Conservation (phyloP, 106 monocot species). For the Apostasia shenzhenica region DNA sequence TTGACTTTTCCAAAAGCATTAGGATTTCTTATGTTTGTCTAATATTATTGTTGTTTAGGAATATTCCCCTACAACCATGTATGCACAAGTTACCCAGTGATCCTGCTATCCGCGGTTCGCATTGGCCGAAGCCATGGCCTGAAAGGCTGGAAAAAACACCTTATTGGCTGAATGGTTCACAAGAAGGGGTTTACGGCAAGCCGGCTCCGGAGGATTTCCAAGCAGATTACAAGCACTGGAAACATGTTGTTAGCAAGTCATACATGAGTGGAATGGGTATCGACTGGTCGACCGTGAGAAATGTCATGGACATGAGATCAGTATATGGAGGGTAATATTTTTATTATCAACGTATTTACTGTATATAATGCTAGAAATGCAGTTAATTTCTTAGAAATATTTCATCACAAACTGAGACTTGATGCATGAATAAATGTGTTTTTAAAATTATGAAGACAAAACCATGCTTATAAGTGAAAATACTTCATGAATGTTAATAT, state of each 20-base stretch:
- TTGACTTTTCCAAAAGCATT: background rate
- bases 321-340: conserved; percentile 84
- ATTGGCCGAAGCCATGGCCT: conserved; percentile 86
- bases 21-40: background rate
- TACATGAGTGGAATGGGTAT: conserved; percentile 73
- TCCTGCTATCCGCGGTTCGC: conserved; percentile 46
- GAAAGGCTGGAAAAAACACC: conserved; percentile 54
- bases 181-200: conserved; percentile 80
- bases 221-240: conserved; percentile 76
- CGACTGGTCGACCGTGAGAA: conserved; percentile 77
- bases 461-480: too few relatives aligned
- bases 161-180: conserved; percentile 67
- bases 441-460: too few relatives aligned
- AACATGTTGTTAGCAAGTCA: conserved; percentile 55
- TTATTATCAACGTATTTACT: background rate
- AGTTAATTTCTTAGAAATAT: too few relatives aligned
- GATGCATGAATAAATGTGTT: too few relatives aligned
- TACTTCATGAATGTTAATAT: too few relatives aligned
- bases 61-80: conserved; percentile 65
- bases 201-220: conserved; percentile 67
- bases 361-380: too few relatives aligned
- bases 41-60: conserved; percentile 27
- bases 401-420: background rate
- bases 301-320: conserved; percentile 96
- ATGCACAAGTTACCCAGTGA: conserved; percentile 60